Conservation (phyloP, 2,329 filamentous ascomycete species). For the Bipolaris zeicola region DNA sequence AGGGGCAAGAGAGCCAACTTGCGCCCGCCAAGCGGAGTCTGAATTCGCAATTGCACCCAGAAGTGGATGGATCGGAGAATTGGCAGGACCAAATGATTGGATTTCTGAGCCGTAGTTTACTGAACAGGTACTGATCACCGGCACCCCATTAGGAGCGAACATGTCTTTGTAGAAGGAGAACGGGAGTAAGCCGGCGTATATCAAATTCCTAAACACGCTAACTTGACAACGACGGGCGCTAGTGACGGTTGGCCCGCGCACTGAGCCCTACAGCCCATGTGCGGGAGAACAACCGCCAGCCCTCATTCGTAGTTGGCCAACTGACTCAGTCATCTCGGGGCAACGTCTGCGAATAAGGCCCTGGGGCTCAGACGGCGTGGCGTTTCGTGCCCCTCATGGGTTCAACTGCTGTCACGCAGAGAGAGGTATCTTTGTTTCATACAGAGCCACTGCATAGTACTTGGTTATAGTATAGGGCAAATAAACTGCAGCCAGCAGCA, state of each 20-base stretch:
- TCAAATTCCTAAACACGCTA: not conserved
- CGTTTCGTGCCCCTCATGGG: not conserved
- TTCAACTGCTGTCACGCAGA: not conserved
- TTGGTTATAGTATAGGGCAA: not conserved
- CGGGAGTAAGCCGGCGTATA: not conserved
- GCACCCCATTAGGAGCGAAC: not conserved
- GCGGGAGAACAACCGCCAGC: not conserved
- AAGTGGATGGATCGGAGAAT: not conserved
- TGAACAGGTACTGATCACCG: not conserved
- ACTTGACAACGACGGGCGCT: not conserved
- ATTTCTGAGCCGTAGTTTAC: not conserved
- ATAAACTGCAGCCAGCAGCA: not conserved
- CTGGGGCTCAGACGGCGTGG: conserved; percentile 2
- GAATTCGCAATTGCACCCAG: not conserved
- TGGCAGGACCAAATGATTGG: not conserved
- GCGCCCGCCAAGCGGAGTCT: not conserved
- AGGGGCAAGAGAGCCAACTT: not conserved
- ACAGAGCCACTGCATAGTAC: not conserved
- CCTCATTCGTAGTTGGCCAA: not conserved
- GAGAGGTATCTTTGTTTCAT: not conserved
- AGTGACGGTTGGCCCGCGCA: not conserved
- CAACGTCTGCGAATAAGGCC: not conserved
- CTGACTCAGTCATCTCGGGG: not conserved
- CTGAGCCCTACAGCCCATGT: not conserved
- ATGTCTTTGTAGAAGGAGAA: not conserved